phyloP scores from a whole-genome alignment of 2,329 filamentous ascomycete species.

The Sporothrix variecibatus region DNA sequence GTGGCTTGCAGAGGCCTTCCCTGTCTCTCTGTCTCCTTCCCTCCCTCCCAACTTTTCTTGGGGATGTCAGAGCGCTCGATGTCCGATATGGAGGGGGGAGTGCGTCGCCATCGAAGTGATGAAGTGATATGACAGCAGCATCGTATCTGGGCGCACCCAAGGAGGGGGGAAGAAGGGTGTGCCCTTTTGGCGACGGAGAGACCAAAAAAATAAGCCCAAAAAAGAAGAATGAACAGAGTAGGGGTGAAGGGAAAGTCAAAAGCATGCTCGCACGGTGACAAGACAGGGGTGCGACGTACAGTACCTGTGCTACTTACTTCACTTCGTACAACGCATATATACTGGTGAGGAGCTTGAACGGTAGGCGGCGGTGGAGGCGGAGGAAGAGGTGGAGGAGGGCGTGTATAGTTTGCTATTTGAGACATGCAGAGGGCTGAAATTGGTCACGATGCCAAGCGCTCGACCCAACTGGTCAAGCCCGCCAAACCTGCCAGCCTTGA shows the following conservation, averaged over 20 bases:
- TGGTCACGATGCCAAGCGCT: not conserved
- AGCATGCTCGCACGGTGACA: not conserved
- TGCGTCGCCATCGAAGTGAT: not conserved
- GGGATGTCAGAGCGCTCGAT: not conserved
- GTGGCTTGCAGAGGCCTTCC: not conserved
- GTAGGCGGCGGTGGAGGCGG: not conserved
- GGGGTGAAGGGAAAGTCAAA: not conserved
- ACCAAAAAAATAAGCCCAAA: not conserved
- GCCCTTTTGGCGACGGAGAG: not conserved
- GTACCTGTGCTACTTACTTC: no score
- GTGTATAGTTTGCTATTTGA: not conserved
- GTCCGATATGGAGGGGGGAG: not conserved
- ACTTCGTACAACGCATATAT: not conserved
- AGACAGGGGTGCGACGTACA: not conserved
- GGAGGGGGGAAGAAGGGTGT: no score
- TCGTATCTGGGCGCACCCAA: not conserved
- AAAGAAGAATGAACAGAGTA: not conserved
- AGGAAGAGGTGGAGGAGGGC: not conserved
- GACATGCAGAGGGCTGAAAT: slow-evolving; percentile 12
- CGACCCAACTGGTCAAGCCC: not conserved
- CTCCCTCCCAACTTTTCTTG: no score
- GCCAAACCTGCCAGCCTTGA: not conserved
- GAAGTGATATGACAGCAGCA: not conserved
- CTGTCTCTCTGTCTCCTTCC: not conserved
- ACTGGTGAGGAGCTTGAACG: not conserved